Conservation (phyloP, 345 rosid species). For the Hevea brasiliensis region DNA sequence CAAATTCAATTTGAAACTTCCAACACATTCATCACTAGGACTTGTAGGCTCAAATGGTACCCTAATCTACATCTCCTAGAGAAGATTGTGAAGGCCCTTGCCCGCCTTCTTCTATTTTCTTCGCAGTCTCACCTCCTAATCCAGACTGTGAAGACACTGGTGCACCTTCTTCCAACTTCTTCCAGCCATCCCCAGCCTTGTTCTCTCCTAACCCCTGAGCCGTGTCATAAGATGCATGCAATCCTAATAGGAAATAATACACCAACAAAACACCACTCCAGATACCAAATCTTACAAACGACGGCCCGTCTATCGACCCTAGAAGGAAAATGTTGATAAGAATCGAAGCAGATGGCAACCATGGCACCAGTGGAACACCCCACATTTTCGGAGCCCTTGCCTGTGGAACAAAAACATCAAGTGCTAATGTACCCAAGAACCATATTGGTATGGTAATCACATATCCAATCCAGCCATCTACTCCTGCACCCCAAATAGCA, state of each 20-base stretch:
- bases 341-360: conserved; percentile 29
- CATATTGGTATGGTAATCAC: conserved; percentile 15
- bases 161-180: conserved; percentile 20
- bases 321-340: conserved; percentile 19
- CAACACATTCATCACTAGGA: neutral
- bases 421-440: conserved; percentile 15
- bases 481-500: neutral
- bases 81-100: neutral
- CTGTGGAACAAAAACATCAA: conserved; percentile 13
- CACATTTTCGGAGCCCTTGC: conserved; percentile 22
- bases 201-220: conserved; percentile 11
- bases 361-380: conserved; percentile 30
- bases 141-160: neutral
- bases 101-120: conserved; percentile 19
- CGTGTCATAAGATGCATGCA: conserved; percentile 28
- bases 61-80: neutral
- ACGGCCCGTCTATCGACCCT: conserved; percentile 24
- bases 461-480: conserved; percentile 22
- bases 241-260: conserved; percentile 21
- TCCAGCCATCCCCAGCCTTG: neutral
- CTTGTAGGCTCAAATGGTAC: too few relatives aligned
- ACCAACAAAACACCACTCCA: conserved; percentile 25
- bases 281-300: conserved; percentile 18
- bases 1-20: too few relatives aligned
- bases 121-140: neutral